Base-by-base conservation (phyloP, 139 green algal species). In the Micractinium conductrix region DNA sequence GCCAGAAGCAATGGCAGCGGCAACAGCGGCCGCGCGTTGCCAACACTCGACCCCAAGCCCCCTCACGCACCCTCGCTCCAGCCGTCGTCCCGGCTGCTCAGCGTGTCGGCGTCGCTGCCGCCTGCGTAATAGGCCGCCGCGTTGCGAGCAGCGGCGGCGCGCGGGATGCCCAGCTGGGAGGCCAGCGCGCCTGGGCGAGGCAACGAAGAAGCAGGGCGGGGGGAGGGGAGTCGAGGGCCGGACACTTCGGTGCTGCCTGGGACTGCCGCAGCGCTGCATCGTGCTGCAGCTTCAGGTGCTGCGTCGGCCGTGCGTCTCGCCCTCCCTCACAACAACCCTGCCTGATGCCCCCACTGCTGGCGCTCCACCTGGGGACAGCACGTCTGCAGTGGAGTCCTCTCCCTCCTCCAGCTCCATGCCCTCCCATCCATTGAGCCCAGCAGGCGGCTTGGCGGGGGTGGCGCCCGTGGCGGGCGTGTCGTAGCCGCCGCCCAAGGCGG, bases 61-160 rank as follows among this genome's bases (percentile, higher is more conserved):
- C 37, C 37, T n/a, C 33, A 4, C 78, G 44, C 78, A 83, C 78
- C 78, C 33, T 83, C 78, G 42, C 78, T 83, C 78, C 78, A 83
- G 42, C 48, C 74, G 21, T 73, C 78, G 4, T 73, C 78, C 2
- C 78, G 78, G 78, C 78, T 83, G 78, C 62, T 75, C 42, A 83
- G 62, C 14, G 80, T 85, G 28, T 85, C 80, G 2, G 40, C 80
- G 50, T 85, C 80, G 22, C 45, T 72, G 67, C 67, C 80, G n/a
- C 74, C 74, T 8, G 65, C 65, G 28, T 48, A 80, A 28, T 62
- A 85, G 40, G 55, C 71, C 21, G 44, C 38, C 28, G 37, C 70
- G 53, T 83, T 83, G 69, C 80, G 80, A 30, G 80, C 80, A 21
- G 40, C 80, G 26, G 48, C 70, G 40, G 69, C 68, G 3, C 70